A percentile compares a stretch with the other conserved stretches of the same genome.
phyloP scores from a whole-genome alignment of 2,329 filamentous ascomycete species.

The Pseudophaeomoniella oleicola region DNA sequence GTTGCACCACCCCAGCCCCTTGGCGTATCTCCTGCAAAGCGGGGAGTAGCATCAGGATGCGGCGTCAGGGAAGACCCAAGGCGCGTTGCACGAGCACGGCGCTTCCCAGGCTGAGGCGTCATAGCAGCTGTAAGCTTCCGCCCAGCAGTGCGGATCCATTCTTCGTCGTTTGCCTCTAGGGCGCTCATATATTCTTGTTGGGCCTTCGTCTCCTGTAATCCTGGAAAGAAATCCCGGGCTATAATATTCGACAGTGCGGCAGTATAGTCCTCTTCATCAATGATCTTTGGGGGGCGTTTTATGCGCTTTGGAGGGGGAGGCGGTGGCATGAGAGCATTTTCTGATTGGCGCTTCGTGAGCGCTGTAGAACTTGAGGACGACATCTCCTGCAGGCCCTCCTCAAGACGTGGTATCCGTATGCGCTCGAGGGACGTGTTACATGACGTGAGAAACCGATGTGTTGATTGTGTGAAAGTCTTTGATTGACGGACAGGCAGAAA shows the following conservation, averaged over 20 bases:
- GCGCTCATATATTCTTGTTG: slow-evolving; percentile 90
- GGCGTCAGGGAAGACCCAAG: neutral
- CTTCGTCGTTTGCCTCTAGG: slow-evolving; percentile 66
- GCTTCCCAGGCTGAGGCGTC: slow-evolving; percentile 48
- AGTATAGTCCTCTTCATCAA: slow-evolving; percentile 91
- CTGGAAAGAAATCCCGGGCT: slow-evolving; percentile 90
- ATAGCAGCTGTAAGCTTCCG: slow-evolving; percentile 61
- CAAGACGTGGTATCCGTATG: too few species aligned
- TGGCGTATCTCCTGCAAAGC: slow-evolving; percentile 40
- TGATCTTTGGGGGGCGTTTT: slow-evolving; percentile 72
- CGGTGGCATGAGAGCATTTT: slow-evolving; percentile 64
- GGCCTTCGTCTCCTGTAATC: slow-evolving; percentile 67
- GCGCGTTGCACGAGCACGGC: slow-evolving; percentile 11
- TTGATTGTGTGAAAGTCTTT: too few species aligned
- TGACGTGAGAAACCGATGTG: too few species aligned
- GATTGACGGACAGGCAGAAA: too few species aligned
- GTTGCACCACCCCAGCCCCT: slow-evolving; percentile 58
- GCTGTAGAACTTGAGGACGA: slow-evolving; percentile 12
- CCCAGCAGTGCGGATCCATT: slow-evolving; percentile 75
- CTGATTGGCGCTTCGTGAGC: slow-evolving; percentile 19
- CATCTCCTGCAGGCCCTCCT: too few species aligned
- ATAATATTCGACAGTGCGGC: slow-evolving; percentile 87
- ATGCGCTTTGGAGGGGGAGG: slow-evolving; percentile 76
- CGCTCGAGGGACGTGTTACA: too few species aligned
- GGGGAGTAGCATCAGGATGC: slow-evolving; percentile 5